Evolutionary conservation across 2,329 filamentous ascomycete genomes (phyloP).

Genomic region (Myriosclerotinia curreyana): DNA sequence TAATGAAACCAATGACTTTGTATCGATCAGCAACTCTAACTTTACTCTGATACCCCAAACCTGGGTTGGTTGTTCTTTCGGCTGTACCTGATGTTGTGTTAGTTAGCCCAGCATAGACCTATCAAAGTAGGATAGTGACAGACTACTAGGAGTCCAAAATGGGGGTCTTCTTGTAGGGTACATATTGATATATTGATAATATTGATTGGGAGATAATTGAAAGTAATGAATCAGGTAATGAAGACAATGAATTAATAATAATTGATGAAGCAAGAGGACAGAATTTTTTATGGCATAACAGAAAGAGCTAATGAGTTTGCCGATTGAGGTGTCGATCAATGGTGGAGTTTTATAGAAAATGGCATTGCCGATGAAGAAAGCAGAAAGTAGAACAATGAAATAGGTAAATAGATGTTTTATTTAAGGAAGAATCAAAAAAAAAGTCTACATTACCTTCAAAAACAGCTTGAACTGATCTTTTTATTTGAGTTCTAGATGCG

Average conservation of each 20-base stretch:
- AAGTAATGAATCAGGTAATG: slow-evolving; percentile 14
- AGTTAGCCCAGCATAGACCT: slow-evolving; percentile 38
- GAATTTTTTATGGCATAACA: slow-evolving; percentile 10
- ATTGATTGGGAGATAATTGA: slow-evolving; percentile 20
- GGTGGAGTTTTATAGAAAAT: neutral
- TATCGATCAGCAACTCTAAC: slow-evolving; percentile 89
- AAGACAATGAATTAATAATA: slow-evolving; percentile 17
- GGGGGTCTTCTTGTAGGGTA: slow-evolving; percentile 34
- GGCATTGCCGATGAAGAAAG: neutral
- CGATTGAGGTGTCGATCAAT: slow-evolving; percentile 6
- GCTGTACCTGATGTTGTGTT: slow-evolving; percentile 47
- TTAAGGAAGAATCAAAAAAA: slow-evolving; percentile 17
- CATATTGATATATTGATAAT: slow-evolving; percentile 31
- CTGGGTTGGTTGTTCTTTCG: slow-evolving; percentile 47
- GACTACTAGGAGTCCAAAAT: slow-evolving; percentile 37
- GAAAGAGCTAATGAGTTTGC: neutral
- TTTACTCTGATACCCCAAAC: slow-evolving; percentile 65
- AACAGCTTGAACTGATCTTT: slow-evolving; percentile 57
- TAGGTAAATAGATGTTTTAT: slow-evolving; percentile 15
- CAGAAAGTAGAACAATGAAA: slow-evolving; percentile 12
- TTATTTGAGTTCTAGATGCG: slow-evolving; percentile 47
- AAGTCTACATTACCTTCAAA: slow-evolving; percentile 52
- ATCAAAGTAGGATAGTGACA: slow-evolving; percentile 31
- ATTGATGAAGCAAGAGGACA: slow-evolving; percentile 24
- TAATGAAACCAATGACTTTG: slow-evolving; percentile 97